Percentiles rank a stretch among this genome's conserved stretches.
phyloP scores from a whole-genome alignment of 2,329 filamentous ascomycete species.

The Aspergillus uvarum region DNA sequence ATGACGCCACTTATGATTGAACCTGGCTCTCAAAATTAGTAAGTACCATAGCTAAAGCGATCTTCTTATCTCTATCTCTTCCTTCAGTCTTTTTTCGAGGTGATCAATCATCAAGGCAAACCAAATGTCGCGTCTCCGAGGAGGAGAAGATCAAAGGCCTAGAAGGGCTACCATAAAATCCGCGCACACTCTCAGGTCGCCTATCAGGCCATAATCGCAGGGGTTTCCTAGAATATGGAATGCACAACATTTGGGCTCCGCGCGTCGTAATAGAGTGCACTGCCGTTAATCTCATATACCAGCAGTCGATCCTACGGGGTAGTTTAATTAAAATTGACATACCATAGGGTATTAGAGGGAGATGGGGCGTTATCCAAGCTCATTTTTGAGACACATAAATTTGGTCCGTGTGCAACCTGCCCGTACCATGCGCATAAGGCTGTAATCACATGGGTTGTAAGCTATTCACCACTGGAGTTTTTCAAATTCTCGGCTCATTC shows the following conservation, averaged over 20 bases:
- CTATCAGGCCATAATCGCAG: not conserved
- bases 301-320: not conserved
- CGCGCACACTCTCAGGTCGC: not conserved
- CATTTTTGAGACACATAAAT: conserved; percentile 7
- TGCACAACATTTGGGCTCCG: not conserved
- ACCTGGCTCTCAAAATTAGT: not conserved
- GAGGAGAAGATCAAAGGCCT: not conserved
- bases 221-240: not conserved
- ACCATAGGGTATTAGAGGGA: not conserved
- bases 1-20: not conserved
- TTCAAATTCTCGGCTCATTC: too few relatives aligned
- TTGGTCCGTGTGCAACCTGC: conserved; percentile 3
- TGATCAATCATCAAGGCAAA: not conserved
- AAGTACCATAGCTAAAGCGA: not conserved
- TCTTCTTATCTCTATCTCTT: not conserved
- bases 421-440: not conserved
- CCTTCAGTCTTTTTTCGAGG: not conserved
- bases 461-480: too few relatives aligned
- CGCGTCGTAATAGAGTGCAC: not conserved
- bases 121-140: not conserved
- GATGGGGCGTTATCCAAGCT: not conserved
- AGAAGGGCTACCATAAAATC: not conserved
- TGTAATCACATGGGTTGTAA: not conserved
- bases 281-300: not conserved
- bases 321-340: not conserved